These are phyloP conservation scores for Boechera retrofracta DNA, from an alignment of 345 rosid genomes.

Conservation along the genomic window DNA sequence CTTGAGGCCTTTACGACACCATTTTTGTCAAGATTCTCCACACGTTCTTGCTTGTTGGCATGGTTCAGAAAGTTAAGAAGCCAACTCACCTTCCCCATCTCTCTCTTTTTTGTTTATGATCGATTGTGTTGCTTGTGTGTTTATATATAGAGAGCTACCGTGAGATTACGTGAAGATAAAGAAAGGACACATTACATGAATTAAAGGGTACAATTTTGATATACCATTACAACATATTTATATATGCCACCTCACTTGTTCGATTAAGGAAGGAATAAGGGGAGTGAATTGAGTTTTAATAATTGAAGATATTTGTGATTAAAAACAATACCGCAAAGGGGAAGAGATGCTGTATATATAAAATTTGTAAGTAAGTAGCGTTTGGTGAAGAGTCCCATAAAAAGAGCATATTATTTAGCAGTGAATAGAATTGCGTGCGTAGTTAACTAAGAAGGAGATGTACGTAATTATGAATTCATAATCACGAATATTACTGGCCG, in stretches of 20 bases:
- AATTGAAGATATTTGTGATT: constrained; percentile 30
- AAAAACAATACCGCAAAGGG: not conserved
- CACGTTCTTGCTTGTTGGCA: constrained; percentile 37
- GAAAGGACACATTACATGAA: constrained; percentile 14
- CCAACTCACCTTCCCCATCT: constrained; percentile 55
- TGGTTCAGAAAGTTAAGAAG: constrained; percentile 53
- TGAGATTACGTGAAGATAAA: constrained; percentile 24
- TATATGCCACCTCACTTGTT: constrained; percentile 25
- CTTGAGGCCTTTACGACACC: constrained; percentile 26
- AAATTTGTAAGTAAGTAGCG: not conserved
- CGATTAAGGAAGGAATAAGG: constrained; percentile 15
- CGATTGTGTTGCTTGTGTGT: constrained; percentile 17
- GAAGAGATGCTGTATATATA: not conserved
- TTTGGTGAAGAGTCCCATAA: constrained; percentile 31
- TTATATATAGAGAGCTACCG: constrained; percentile 4
- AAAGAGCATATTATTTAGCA: not conserved
- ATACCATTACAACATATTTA: constrained; percentile 4
- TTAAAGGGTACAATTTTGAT: not conserved
- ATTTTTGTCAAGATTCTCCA: constrained; percentile 21
- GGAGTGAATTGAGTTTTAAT: constrained; percentile 26
- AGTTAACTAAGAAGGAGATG: not conserved
- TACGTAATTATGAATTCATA: constrained; percentile 18
- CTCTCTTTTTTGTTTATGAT: not conserved
- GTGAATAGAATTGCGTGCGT: constrained; percentile 29
- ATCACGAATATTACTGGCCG: not conserved